Conservation (phyloP, 2,329 filamentous ascomycete species). For the Penicillium sp. region DNA sequence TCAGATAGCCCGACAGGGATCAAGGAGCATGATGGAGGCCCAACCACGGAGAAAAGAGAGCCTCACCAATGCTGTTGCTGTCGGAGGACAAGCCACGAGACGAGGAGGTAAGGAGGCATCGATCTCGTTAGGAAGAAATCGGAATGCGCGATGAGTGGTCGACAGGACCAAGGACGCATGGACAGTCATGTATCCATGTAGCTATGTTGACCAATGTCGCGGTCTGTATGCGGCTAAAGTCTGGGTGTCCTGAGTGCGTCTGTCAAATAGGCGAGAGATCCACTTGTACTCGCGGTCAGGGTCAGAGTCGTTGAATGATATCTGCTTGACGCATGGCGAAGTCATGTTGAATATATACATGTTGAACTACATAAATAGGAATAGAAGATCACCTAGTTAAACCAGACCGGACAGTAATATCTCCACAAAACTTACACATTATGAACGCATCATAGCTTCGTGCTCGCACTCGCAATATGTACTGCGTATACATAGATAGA, state of each 20-base stretch:
- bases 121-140: slow-evolving; percentile 5
- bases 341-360: not conserved
- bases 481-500: not conserved
- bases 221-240: not conserved
- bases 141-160: slow-evolving; percentile 4
- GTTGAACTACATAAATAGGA: too few relatives aligned
- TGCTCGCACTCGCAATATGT: too few relatives aligned
- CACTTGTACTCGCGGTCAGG: slow-evolving; percentile 9
- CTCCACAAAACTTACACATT: too few relatives aligned
- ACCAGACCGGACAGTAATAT: too few relatives aligned
- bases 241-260: not conserved
- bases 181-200: not conserved
- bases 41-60: not conserved
- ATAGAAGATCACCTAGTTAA: too few relatives aligned
- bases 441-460: too few relatives aligned
- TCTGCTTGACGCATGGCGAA: not conserved
- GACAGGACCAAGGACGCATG: not conserved
- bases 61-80: not conserved
- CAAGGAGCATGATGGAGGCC: not conserved
- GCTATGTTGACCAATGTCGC: not conserved
- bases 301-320: slow-evolving; percentile 4
- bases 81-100: not conserved
- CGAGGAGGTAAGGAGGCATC: not conserved
- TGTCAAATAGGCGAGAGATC: slow-evolving; percentile 2
- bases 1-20: too few relatives aligned